Evolutionary conservation across 2,329 filamentous ascomycete species (phyloP), one percentile per base, ranked within the genome.

Genomic region (Aspergillus aculeatus): DNA sequence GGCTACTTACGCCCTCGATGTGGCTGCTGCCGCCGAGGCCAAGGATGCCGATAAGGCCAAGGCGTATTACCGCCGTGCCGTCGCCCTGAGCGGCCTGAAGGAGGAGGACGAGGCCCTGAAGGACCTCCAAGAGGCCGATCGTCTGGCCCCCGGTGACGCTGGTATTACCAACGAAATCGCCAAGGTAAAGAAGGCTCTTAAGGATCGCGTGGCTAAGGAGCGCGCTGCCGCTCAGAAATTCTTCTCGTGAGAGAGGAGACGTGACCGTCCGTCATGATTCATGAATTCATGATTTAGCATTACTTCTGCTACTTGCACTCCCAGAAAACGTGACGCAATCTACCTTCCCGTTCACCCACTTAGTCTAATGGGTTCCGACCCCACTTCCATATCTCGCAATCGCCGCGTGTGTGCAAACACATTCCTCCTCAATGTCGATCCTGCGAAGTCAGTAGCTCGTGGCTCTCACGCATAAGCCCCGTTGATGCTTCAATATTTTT

Each of bases 201-300:
- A 86, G 11, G 90, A 89, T 59, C 84, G 89, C 62, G 83, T 86
- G 63, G 89, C 90, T 74, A 96, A 93, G 85, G 91, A 97, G 82
- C 96, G 93, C 85, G 91, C 90, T 68, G 89, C 89, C 5, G 96
- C 94, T 75, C 90, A 89, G 81, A 98, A 96, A 81, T 95, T 96
- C 78, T 98, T 98, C 73, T 76, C 81, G 47, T 87, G 71, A 77
- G 54, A 38, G 51, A 53, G 26, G 11, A 41, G 56, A 44, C 50
- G 48, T 50, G 38, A n/a, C 21, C 52, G 32, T 62, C 59, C 48
- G 48, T 66, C 65, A 70, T 65, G 69, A 70, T 67, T 70, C 64
- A 73, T 68, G 67, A 70, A 59, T 67, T 62, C 60, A 67, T 68
- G 68, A 66, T 69, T 66, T 68, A 66, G 38, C 38, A 41, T n/a